These are phyloP conservation scores for Globisporangium abappressorium DNA, from an alignment of 352 stramenopile species.

Conservation along the genomic window DNA sequence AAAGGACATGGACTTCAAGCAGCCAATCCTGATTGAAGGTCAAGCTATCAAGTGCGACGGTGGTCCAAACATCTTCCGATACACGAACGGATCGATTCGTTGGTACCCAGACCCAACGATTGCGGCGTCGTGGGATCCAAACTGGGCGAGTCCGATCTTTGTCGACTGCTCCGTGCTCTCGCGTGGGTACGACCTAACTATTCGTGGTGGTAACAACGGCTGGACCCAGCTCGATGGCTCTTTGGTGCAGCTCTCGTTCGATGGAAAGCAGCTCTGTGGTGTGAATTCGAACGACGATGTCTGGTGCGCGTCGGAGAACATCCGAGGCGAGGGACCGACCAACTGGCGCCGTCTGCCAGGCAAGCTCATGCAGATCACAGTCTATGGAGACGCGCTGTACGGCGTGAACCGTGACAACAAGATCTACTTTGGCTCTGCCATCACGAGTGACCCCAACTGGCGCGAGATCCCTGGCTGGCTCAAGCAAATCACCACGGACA, in stretches of 20 bases:
- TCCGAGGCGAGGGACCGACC: constrained; percentile 14
- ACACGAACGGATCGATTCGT: constrained; percentile 13
- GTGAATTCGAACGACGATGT: constrained; percentile 22
- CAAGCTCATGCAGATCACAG: constrained; percentile 24
- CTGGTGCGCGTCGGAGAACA: constrained; percentile 24
- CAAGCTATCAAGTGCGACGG: constrained; percentile 16
- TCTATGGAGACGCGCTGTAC: constrained; percentile 29
- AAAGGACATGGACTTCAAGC: constrained; percentile 10
- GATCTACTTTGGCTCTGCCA: constrained; percentile 10
- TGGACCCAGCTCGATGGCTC: constrained; percentile 22
- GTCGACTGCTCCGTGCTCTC: constrained; percentile 13
- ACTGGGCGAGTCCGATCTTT: constrained; percentile 7
- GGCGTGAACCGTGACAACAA: constrained; percentile 16
- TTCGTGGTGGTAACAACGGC: background rate
- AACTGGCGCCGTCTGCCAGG: constrained; percentile 24
- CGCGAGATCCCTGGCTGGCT: constrained; percentile 8
- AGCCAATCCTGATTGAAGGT: constrained; percentile 10
- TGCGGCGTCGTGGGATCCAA: constrained; percentile 26
- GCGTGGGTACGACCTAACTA: background rate
- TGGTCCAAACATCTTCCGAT: constrained; percentile 9
- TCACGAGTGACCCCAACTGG: constrained; percentile 13
- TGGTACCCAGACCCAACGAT: constrained; percentile 21
- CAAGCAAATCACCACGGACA: constrained; percentile 26
- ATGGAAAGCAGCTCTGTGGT: constrained; percentile 27
- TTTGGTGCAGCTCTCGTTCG: constrained; percentile 28